Percentiles rank a stretch among this genome's conserved stretches.
phyloP scores from a whole-genome alignment of 331 rosid species.

The Phaseolus coccineus region DNA sequence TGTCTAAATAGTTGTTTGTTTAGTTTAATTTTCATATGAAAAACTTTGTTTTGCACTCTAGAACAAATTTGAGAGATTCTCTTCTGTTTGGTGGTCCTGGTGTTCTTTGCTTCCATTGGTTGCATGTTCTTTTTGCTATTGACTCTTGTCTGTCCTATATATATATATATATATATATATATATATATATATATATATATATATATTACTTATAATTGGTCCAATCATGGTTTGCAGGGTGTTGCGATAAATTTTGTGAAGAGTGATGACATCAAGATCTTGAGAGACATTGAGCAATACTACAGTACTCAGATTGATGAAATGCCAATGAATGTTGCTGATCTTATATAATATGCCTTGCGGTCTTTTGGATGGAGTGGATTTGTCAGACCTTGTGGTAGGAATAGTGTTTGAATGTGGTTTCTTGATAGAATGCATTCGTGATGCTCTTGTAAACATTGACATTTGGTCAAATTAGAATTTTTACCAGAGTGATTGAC shows the following conservation, averaged over 20 bases:
- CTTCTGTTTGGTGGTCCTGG: not conserved
- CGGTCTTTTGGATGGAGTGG: slow-evolving; percentile 44
- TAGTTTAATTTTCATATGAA: not conserved
- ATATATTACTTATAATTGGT: not conserved
- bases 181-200: not conserved
- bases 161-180: not conserved
- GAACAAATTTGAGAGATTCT: slow-evolving; percentile 17
- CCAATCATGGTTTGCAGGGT: slow-evolving; percentile 67
- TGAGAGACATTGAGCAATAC: slow-evolving; percentile 94
- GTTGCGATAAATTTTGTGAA: slow-evolving; percentile 98
- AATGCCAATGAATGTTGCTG: slow-evolving; percentile 99
- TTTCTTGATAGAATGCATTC: slow-evolving; percentile 32
- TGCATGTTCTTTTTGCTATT: not conserved
- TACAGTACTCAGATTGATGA: slow-evolving; percentile 98
- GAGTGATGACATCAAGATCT: slow-evolving; percentile 92
- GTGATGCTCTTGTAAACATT: slow-evolving; percentile 33
- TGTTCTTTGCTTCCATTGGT: not conserved
- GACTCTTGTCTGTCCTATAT: not conserved
- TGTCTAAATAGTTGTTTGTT: slow-evolving; percentile 22
- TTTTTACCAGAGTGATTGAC: slow-evolving; percentile 15
- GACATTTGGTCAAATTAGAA: slow-evolving; percentile 34
- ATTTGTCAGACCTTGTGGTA: slow-evolving; percentile 29
- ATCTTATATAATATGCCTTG: slow-evolving; percentile 63
- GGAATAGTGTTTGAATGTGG: slow-evolving; percentile 43
- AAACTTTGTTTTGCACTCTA: not conserved